These are phyloP conservation scores for Dothiorella sarmentorum DNA, from an alignment of 2,329 filamentous ascomycete genomes.

Conservation along the genomic window DNA sequence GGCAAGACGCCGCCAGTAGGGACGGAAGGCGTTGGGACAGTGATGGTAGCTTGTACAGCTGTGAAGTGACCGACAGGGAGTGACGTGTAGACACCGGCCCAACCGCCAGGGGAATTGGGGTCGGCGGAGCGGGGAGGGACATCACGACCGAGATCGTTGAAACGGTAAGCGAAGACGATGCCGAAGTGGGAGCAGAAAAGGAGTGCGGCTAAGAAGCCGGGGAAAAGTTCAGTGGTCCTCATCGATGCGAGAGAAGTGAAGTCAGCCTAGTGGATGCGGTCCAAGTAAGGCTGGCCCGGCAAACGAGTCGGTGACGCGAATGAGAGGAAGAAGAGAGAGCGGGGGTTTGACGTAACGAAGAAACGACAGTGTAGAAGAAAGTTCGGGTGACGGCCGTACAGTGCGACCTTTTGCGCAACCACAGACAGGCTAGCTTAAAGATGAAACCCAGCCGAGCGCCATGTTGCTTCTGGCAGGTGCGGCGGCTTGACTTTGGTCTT, in stretches of 20 bases:
- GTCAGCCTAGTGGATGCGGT: not conserved
- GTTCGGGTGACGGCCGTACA: not conserved
- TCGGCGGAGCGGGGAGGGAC: slow-evolving; percentile 42
- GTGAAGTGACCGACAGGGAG: slow-evolving; percentile 45
- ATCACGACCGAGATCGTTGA: slow-evolving; percentile 30
- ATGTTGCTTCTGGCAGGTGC: not conserved
- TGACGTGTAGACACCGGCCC: slow-evolving; percentile 54
- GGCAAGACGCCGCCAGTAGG: slow-evolving; percentile 29
- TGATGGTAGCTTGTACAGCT: slow-evolving; percentile 52
- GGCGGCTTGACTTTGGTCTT: too few relatives aligned
- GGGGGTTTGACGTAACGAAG: not conserved
- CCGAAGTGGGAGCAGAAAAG: slow-evolving; percentile 13
- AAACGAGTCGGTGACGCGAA: not conserved
- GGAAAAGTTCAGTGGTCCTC: slow-evolving; percentile 41
- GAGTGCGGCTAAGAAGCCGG: slow-evolving; percentile 33
- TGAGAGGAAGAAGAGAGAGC: not conserved
- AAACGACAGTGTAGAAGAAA: not conserved
- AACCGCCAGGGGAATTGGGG: slow-evolving; percentile 46
- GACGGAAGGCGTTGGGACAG: slow-evolving; percentile 48
- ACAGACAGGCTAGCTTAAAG: not conserved
- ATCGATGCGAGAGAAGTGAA: not conserved
- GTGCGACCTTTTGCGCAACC: not conserved
- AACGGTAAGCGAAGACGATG: slow-evolving; percentile 23
- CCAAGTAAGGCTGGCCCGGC: not conserved
- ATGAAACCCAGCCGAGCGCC: not conserved